phyloP scores from a whole-genome alignment of 192 early-diverging fungal genomes.

The Endogone sp. region DNA sequence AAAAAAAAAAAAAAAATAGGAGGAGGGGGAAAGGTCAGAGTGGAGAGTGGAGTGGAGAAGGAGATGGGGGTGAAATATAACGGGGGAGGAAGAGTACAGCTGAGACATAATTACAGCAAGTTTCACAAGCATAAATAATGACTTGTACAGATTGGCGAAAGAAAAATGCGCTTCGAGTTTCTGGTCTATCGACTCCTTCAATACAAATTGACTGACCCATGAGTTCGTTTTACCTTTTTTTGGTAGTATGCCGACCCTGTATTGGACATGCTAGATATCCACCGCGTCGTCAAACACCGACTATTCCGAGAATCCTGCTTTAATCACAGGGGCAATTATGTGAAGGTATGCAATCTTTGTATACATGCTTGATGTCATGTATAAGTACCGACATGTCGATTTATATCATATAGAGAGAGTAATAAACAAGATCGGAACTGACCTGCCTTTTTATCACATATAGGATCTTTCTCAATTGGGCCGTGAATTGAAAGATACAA shows the following conservation, averaged over 20 bases:
- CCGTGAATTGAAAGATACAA: conserved; percentile 73
- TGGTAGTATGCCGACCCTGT: conserved; percentile 97
- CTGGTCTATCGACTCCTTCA: neutral
- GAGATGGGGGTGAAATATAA: conserved; percentile 84
- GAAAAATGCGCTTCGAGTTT: conserved; percentile 24
- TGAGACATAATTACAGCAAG: too few species aligned
- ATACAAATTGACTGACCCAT: too few species aligned
- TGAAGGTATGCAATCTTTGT: conserved; percentile 59
- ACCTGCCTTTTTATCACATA: neutral
- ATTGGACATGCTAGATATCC: conserved; percentile 86
- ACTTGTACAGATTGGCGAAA: conserved; percentile 84
- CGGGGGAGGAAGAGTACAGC: conserved; percentile 97
- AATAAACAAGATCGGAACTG: too few species aligned
- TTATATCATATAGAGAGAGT: too few species aligned
- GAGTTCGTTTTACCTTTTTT: too few species aligned
- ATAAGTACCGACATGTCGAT: neutral
- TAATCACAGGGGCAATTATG: conserved; percentile 94
- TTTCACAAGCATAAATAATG: too few species aligned
- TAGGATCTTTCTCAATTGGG: conserved; percentile 88
- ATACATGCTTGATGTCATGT: neutral
- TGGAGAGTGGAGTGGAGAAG: too few species aligned
- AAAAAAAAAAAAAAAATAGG: too few species aligned
- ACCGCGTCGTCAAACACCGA: conserved; percentile 82
- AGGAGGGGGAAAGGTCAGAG: too few species aligned
- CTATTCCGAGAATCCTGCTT: conserved; percentile 96